phyloP scores from a whole-genome alignment of 345 rosid species.

The Cardamine chenopodiifolia region DNA sequence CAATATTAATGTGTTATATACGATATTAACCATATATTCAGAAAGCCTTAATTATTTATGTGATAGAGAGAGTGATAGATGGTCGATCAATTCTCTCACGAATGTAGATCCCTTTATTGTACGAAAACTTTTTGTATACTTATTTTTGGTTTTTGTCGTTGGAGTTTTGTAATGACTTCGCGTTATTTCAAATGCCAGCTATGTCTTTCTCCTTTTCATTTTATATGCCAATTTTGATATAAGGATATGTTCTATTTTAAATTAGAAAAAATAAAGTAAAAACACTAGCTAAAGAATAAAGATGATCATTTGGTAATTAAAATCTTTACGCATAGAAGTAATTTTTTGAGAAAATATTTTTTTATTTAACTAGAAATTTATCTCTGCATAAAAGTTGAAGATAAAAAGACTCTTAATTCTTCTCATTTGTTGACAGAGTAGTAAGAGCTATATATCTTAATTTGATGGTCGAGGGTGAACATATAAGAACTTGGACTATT shows the following conservation, averaged over 20 bases:
- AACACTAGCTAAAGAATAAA: too few species aligned
- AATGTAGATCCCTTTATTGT: constrained; percentile 35
- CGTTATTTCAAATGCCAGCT: constrained; percentile 32
- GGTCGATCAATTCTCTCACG: constrained; percentile 28
- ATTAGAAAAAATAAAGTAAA: too few species aligned
- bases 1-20: constrained; percentile 11
- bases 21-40: constrained; percentile 32
- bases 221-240: background rate
- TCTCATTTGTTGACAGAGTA: too few species aligned
- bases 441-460: too few species aligned
- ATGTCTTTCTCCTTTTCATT: background rate
- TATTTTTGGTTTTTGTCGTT: constrained; percentile 33
- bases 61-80: constrained; percentile 31
- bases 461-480: background rate
- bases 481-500: background rate
- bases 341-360: too few species aligned
- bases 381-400: too few species aligned
- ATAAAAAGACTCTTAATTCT: too few species aligned
- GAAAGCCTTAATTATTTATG: constrained; percentile 30
- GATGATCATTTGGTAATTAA: too few species aligned
- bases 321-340: too few species aligned
- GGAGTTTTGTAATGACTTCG: constrained; percentile 29
- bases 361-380: too few species aligned
- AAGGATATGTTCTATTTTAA: background rate
- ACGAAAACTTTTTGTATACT: constrained; percentile 1